Evolutionary conservation across 2,329 filamentous ascomycete species (phyloP), one percentile per base, ranked within the genome.

Genomic region (Phialemoniopsis sp.): DNA sequence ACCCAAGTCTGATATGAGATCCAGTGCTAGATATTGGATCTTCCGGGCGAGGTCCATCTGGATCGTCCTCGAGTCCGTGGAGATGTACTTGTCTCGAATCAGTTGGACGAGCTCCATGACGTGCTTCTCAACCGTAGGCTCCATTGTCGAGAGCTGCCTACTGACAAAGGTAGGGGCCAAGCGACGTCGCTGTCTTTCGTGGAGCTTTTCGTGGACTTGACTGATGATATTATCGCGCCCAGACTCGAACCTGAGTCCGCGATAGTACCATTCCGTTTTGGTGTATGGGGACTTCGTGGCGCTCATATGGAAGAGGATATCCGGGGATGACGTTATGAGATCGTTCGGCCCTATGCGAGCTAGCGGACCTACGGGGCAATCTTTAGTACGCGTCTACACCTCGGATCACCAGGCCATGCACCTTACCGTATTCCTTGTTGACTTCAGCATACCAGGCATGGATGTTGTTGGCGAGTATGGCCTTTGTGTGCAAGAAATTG

Each of bases 111-210:
- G 54, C 30, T 68, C 63, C 41, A 51, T 49, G 33, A 77, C 57
- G 36, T 69, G 64, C 12, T 52, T 46, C 45, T 80, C 70, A 39
- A 80, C 66, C n/a, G 66, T 60, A 10, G 54, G 45, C 48, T 80
- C 74, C 15, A 78, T 52, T 3, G 56, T 56, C 9, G 62, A 57
- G 41, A 74, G 75, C 35, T 78, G 76, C 46, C 74, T 75, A 29
- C 74, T 73, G 3, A n/a, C n/a, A n/a, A n/a, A n/a, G n/a, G n/a
- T n/a, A n/a, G n/a, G n/a, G n/a, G n/a, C n/a, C n/a, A n/a, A 40
- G 64, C 61, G 42, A 52, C 50, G 8, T 46, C 44, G 15, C 61
- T 56, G 17, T 60, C 45, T 28, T 51, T 53, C 38, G 53, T 44
- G 4, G 57, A 60, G 31, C n/a, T n/a, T n/a, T n/a, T n/a, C n/a